Percentiles rank a stretch among this genome's conserved stretches.
Conservation (phyloP, 495 filamentous ascomycete genomes). For the Hyphodiscus hymeniophilus region DNA sequence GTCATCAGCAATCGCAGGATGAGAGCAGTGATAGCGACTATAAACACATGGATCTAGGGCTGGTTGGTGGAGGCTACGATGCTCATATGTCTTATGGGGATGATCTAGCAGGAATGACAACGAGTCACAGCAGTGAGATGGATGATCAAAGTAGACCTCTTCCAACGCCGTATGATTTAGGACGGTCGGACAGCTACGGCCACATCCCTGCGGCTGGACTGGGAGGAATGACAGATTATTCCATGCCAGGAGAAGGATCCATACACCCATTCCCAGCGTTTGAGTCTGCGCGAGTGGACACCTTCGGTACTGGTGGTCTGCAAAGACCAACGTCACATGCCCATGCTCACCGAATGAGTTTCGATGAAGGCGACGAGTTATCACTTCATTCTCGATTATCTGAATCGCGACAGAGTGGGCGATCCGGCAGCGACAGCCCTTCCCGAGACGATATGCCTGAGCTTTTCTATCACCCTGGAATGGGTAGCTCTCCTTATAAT, state of each 20-base stretch:
- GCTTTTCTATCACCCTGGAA: slow-evolving; percentile 88
- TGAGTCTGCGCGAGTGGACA: slow-evolving; percentile 47
- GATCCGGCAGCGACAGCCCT: slow-evolving; percentile 41
- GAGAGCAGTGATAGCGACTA: slow-evolving; percentile 63
- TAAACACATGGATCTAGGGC: slow-evolving; percentile 59
- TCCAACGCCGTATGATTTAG: slow-evolving; percentile 23
- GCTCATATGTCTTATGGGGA: slow-evolving; percentile 68
- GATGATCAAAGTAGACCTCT: slow-evolving; percentile 25
- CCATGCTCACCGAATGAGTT: slow-evolving; percentile 60
- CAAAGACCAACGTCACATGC: slow-evolving; percentile 47
- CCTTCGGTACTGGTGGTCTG: slow-evolving; percentile 73
- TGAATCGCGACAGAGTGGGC: slow-evolving; percentile 20
- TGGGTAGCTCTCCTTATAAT: slow-evolving; percentile 26
- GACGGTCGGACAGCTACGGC: slow-evolving; percentile 32
- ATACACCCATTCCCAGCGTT: slow-evolving; percentile 56
- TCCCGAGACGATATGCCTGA: slow-evolving; percentile 66
- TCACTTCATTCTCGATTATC: slow-evolving; percentile 28
- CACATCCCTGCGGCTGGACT: slow-evolving; percentile 24
- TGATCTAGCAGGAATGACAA: slow-evolving; percentile 25
- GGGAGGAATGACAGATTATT: slow-evolving; percentile 27
- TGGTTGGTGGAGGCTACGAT: slow-evolving; percentile 68
- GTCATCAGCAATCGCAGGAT: slow-evolving; percentile 32
- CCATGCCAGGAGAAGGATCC: slow-evolving; percentile 38
- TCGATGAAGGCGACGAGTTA: slow-evolving; percentile 86
- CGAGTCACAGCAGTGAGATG: slow-evolving; percentile 25